Conservation (phyloP, 768 basidiomycete genomes). For the Trametes meyenii region DNA sequence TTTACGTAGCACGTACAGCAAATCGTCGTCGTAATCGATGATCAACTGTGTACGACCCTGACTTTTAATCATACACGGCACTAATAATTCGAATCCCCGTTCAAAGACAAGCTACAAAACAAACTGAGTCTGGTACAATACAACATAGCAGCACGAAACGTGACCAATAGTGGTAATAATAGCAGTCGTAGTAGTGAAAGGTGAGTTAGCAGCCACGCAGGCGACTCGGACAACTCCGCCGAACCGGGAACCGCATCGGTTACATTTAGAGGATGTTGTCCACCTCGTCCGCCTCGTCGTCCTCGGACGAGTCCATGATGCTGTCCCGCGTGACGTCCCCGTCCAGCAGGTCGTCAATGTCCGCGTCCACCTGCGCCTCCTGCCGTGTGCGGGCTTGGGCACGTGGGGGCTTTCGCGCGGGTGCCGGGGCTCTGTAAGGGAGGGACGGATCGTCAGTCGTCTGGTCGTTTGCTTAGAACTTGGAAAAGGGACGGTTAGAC, state of each 20-base stretch:
- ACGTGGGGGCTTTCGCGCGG: slow-evolving; percentile 21
- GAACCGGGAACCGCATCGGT: too few species aligned
- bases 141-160: neutral
- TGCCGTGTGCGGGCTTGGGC: slow-evolving; percentile 9
- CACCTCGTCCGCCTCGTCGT: slow-evolving; percentile 46
- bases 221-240: too few species aligned
- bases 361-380: slow-evolving; percentile 19
- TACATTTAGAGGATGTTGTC: slow-evolving; percentile 26
- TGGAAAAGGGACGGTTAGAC: neutral
- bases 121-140: neutral
- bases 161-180: neutral
- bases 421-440: slow-evolving; percentile 24
- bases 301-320: slow-evolving; percentile 49
- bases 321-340: slow-evolving; percentile 44
- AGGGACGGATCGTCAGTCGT: too few species aligned
- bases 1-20: too few species aligned
- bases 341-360: slow-evolving; percentile 18
- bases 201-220: too few species aligned
- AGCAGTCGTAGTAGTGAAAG: too few species aligned
- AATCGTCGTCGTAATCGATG: too few species aligned
- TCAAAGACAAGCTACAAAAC: neutral
- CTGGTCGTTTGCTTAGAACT: too few species aligned
- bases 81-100: too few species aligned
- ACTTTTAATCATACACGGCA: too few species aligned
- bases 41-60: too few species aligned